phyloP scores from a whole-genome alignment of 2,329 filamentous ascomycete species.

The Orbilia brochopaga region DNA sequence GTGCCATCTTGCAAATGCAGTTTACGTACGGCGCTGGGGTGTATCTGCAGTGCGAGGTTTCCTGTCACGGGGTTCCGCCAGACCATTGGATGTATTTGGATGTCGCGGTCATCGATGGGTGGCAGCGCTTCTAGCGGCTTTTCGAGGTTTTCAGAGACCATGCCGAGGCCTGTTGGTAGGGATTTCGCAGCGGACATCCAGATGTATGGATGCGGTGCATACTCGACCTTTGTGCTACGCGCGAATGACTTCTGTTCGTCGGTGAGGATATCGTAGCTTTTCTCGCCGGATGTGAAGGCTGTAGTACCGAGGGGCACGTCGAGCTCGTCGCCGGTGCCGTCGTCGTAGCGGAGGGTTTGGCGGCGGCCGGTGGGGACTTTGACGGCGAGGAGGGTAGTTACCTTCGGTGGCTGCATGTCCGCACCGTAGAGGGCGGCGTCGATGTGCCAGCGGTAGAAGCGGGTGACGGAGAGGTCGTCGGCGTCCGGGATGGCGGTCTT shows the following conservation, averaged over 20 bases:
- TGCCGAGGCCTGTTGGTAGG: slow-evolving; percentile 72
- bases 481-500: slow-evolving; percentile 67
- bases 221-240: slow-evolving; percentile 71
- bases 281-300: slow-evolving; percentile 74
- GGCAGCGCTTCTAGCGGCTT: slow-evolving; percentile 68
- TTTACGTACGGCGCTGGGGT: slow-evolving; percentile 73
- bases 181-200: slow-evolving; percentile 77
- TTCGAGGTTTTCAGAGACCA: slow-evolving; percentile 71
- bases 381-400: slow-evolving; percentile 76
- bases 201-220: slow-evolving; percentile 79
- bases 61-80: slow-evolving; percentile 78
- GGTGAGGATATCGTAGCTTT: slow-evolving; percentile 72
- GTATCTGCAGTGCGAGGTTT: slow-evolving; percentile 72
- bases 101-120: slow-evolving; percentile 68
- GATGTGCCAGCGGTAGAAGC: slow-evolving; percentile 80
- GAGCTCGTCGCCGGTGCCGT: slow-evolving; percentile 70
- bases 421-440: slow-evolving; percentile 78
- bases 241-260: slow-evolving; percentile 72
- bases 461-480: slow-evolving; percentile 66
- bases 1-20: slow-evolving; percentile 71
- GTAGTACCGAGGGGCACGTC: slow-evolving; percentile 76
- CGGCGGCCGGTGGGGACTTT: slow-evolving; percentile 70
- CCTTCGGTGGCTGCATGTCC: slow-evolving; percentile 68
- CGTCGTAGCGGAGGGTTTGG: slow-evolving; percentile 75
- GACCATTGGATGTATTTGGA: slow-evolving; percentile 75